Base-by-base conservation (phyloP, 345 rosid genomes). In the Geranium rotundifolium region DNA sequence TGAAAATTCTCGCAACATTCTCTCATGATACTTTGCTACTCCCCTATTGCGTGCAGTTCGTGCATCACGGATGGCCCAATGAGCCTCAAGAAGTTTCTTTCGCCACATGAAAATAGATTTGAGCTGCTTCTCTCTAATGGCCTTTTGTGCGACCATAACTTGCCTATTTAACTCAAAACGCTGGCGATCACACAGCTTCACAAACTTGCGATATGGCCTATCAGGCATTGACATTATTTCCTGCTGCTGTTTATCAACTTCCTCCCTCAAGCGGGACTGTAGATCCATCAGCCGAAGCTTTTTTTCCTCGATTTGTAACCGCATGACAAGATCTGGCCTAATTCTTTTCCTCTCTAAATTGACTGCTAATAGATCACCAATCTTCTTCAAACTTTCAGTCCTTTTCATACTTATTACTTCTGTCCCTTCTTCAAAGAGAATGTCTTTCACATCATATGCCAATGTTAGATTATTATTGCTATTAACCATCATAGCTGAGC, bases 221-320 rank as follows among this genome's bases (percentile, higher is more conserved):
- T 95, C 97, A 60, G 99, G 96, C 99, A 95, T 95, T 68, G 85
- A 83, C 97, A 88, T 95, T 70, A 95, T 95, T 76, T 88, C 97
- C 77, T 95, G 96, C 69, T 95, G 99, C 55, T 88, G 93, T 65
- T 82, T 84, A 75, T 95, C 97, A 65, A 95, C 95, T 71, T 88
- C 93, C 66, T 86, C 95, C 76, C 97, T 84, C 67, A 95, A 73
- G 52, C 89, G 97, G 3, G 95, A 76, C 80, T 90, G 99, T 63
- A 86, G 70, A 73, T 80, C 90, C 39, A 82, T 60, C 72, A 95
- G 90, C 69, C 75, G 75, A 58, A 95, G 96, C 73, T 90, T 95
- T 69, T 85, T 95, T 69, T 90, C 96, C 80, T 95, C 97, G 70
- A 95, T 95, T 76, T 95, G 99, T 76, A 95, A 77, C 58, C 99